Base-by-base conservation (phyloP, 1,284 basidiomycete genomes). In the Melampsora medusae region DNA sequence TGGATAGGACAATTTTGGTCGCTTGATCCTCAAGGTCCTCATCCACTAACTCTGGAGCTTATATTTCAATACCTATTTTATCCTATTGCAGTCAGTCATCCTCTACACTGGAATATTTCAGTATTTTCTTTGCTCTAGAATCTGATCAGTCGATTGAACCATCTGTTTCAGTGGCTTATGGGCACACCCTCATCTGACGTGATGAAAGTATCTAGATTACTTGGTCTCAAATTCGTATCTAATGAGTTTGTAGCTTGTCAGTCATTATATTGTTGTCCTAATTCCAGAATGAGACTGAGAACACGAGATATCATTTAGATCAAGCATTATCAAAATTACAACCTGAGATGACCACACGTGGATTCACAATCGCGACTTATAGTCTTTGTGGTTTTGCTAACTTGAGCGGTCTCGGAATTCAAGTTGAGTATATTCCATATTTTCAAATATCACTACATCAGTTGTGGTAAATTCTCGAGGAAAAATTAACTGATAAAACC, bases 301-400 rank as follows among this genome's bases (percentile, higher is more conserved):
- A 78, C 42, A 33, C 68, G n/a, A 79, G 79, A 77, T 79, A 79
- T 1, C 74, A 77, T 72, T 2, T 42, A 73, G 71, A 73, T 31
- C 71, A 73, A 59, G 71, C 67, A 42, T 46, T 61, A n/a, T 65
- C 60, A 33, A 61, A 59, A 6, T n/a, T 48, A 73, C 81, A 84
- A 35, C 84, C 86, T 74, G 88, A 90, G 9, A 86, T 92, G 71
- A 88, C 88, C n/a, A 84, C 83, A 49, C 90, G 91, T 70, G 91
- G 87, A 64, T 91, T 86, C 84, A 90, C 88, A 71, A 92, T 94
- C 80, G 88, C 89, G 56, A 89, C 89, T 46, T 93, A 92, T 81
- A 89, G 90, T 53, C 89, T 93, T 59, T 94, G 93, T 82, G 93
- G 93, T 12, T 96, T 96, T 82, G 92, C 92, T 74, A 96, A 96